Evolutionary conservation across 75 land plant species (phyloP).

Genomic region (Pinus tabuliformis): DNA sequence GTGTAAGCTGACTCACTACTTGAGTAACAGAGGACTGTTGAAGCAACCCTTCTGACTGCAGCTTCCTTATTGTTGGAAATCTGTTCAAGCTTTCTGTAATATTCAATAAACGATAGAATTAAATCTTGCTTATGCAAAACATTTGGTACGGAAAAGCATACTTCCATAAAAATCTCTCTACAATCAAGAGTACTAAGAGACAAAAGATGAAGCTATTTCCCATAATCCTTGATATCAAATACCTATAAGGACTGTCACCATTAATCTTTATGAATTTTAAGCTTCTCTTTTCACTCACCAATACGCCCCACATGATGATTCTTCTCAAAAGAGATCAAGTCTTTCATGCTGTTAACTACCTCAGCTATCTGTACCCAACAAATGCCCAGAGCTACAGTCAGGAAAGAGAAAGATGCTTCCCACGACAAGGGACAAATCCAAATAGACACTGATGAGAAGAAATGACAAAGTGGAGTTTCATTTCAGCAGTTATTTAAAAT

Average conservation of each 20-base stretch:
- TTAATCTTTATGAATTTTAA: not conserved
- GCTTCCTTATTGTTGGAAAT: conserved; percentile 34
- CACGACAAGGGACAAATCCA: too few relatives aligned
- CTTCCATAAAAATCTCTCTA: not conserved
- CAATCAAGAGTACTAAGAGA: not conserved
- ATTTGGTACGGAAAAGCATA: not conserved
- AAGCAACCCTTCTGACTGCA: conserved; percentile 26
- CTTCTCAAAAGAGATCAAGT: conserved; percentile 37
- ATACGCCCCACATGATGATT: conserved; percentile 33
- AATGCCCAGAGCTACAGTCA: not conserved
- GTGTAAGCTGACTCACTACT: conserved; percentile 29
- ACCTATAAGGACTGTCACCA: not conserved
- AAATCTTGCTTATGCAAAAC: not conserved
- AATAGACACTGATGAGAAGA: too few relatives aligned
- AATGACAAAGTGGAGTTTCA: too few relatives aligned
- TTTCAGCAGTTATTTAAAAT: not conserved
- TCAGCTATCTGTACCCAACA: conserved; percentile 34
- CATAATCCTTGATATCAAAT: not conserved
- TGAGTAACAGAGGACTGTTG: conserved; percentile 15
- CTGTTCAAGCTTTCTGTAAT: conserved; percentile 30
- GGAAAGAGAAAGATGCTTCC: not conserved
- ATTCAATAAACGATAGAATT: not conserved
- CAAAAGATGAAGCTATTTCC: not conserved
- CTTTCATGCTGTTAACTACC: conserved; percentile 50
- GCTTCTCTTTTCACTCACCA: conserved; percentile 18